These are phyloP conservation scores for Gigaspora rosea DNA, from an alignment of 192 early-diverging fungal species.

Conservation along the genomic window DNA sequence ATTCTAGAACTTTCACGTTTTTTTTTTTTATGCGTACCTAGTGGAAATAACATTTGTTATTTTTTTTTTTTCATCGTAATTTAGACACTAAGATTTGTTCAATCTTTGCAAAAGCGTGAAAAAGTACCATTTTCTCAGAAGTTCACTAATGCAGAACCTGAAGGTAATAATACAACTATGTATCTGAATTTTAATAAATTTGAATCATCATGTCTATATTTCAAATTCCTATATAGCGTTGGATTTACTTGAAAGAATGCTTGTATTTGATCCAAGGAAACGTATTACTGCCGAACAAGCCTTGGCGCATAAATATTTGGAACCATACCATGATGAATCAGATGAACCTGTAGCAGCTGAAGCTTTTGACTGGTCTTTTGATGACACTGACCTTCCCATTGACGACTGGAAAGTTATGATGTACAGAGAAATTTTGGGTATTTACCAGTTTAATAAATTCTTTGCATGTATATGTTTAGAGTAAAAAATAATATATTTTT, in stretches of 20 bases:
- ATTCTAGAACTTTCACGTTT: too few species aligned
- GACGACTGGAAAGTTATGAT: conserved; percentile 91
- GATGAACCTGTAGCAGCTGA: conserved; percentile 83
- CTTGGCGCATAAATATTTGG: conserved; percentile 86
- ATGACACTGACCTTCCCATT: conserved; percentile 83
- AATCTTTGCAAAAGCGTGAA: conserved; percentile 79
- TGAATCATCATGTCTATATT: neutral
- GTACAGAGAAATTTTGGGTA: conserved; percentile 78
- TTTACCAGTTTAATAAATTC: neutral
- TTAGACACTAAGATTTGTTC: conserved; percentile 88
- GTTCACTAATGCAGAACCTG: conserved; percentile 78
- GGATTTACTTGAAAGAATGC: conserved; percentile 87
- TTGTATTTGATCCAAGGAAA: conserved; percentile 91
- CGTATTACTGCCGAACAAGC: conserved; percentile 88
- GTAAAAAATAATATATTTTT: too few species aligned
- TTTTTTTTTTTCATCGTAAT: neutral
- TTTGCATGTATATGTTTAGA: neutral
- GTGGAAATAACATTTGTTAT: neutral
- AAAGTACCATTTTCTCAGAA: conserved; percentile 79
- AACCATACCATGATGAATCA: conserved; percentile 86
- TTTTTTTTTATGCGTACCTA: too few species aligned
- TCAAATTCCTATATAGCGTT: conserved; percentile 52
- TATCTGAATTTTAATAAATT: neutral
- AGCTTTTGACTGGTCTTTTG: conserved; percentile 95
- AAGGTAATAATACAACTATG: conserved; percentile 40